These are phyloP conservation scores for Acacia concinna DNA, from an alignment of 331 rosid species.

Conservation along the genomic window DNA sequence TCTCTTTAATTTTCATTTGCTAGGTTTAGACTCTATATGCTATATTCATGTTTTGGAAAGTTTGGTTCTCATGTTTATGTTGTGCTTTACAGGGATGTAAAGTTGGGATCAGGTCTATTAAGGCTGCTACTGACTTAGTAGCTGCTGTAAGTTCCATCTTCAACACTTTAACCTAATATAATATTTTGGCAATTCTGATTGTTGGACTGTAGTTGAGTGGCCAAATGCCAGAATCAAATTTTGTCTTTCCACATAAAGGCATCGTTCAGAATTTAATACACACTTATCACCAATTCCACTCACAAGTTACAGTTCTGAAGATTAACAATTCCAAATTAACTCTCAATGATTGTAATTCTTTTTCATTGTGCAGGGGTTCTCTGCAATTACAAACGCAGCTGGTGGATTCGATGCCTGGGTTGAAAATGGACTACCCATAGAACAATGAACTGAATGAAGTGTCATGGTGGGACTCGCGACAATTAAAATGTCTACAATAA, in stretches of 20 bases:
- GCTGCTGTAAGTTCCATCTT: constrained; percentile 59
- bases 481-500: constrained; percentile 18
- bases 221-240: constrained; percentile 25
- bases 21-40: not conserved
- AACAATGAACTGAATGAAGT: constrained; percentile 47
- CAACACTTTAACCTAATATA: constrained; percentile 21
- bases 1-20: not conserved
- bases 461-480: constrained; percentile 5
- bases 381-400: constrained; percentile 73
- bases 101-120: constrained; percentile 72
- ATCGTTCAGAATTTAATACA: not conserved
- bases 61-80: not conserved
- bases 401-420: constrained; percentile 92
- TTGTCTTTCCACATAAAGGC: not conserved
- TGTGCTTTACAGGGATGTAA: constrained; percentile 60
- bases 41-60: not conserved
- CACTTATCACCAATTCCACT: not conserved
- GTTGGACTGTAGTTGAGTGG: constrained; percentile 32
- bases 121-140: constrained; percentile 83
- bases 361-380: constrained; percentile 54
- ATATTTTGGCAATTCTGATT: constrained; percentile 17
- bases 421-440: constrained; percentile 69
- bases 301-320: not conserved
- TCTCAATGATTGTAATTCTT: not conserved
- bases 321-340: not conserved